Base-by-base conservation (phyloP, 108 stramenopile species). In the Conticribra guillardii region DNA sequence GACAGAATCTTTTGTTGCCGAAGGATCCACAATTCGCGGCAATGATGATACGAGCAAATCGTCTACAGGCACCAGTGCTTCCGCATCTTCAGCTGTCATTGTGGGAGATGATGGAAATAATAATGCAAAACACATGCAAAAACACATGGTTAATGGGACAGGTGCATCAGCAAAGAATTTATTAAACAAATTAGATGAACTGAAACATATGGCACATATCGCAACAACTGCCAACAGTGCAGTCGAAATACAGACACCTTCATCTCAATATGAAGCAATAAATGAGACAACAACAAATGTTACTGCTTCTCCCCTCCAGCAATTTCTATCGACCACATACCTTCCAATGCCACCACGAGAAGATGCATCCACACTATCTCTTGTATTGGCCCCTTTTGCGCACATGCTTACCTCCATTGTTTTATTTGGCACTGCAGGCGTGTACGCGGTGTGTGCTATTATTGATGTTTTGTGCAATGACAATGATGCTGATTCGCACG, bases 401-500 rank as follows among this genome's bases (percentile, higher is more conserved):
- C 55, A 80, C 55, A 37, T 80, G 16, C 5, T 62, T 22, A 64
- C 67, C 4, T 67, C 71, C 3, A 15, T 73, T 11, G 71, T 68
- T 47, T 67, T 80, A 0, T 22, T 68, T 22, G 41, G 60, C 3
- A 22, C 67, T 2, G 26, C 55, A 0, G 32, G 31, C 18, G 61
- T 68, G 46, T 80, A 80, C 56, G 71, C 71, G 15, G 59, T 64
- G 37, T 27, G 71, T 19, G 28, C 79, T 11, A 31, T 68, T 2
- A 54, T 69, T 52, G 79, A 80, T 50, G 55, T 72, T n/a, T 14
- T 80, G 23, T 73, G 60, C 41, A 80, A 80, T 28, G 79, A 80
- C 59, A 41, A 50, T 27, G 11, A 41, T 41, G 11, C 8, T 41
- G 37, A n/a, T n/a, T n/a, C 11, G 37, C 5, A 9, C 5, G 11